Evolutionary conservation across 148 eudicot species (phyloP), one percentile per base, ranked within the genome.

Genomic region (Cornus suecica): DNA sequence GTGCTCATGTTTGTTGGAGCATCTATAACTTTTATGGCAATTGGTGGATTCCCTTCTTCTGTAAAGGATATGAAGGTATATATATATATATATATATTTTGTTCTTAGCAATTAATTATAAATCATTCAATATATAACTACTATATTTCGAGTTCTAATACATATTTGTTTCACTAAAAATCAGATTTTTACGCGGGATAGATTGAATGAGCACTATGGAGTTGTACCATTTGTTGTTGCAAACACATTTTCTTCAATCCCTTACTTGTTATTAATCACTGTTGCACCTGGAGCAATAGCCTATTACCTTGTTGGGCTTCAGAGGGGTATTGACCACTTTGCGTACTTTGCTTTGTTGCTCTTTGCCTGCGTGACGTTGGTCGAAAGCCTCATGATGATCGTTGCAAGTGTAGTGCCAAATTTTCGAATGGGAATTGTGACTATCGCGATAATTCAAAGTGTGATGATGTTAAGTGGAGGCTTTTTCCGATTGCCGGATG

Each of bases 301-400:
- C 11, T 88, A 86, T 29, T 84, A 74, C 65, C 87, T 88, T 5
- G 89, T 81, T 2, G 86, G 89, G 51, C 91, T 88, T 30, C 91
- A 88, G 42, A 83, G 80, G 37, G 79, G 74, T 10, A 29, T 83
- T 15, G 79, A 73, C 6, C 91, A 81, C 73, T 83, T 86, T 41
- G 64, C 77, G 48, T 86, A 69, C 82, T 88, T 84, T 61, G 80
- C 66, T 14, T 3, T 84, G 52, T 29, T 83, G 22, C 10, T 85
- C 68, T 83, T 83, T 8, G 71, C 79, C 0, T 74, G 85, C 77
- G 65, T 86, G 86, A 51, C 86, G 60, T 22, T 88, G 51, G 89
- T 88, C 1, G 91, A 88, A 76, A 88, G 91, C 83, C 80, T 86
- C 42, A 88, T 88, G 91, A 88, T 88, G 91, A 86, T 80, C 9